These are phyloP conservation scores for Albugo candida DNA, from an alignment of 352 stramenopile genomes.

Conservation along the genomic window DNA sequence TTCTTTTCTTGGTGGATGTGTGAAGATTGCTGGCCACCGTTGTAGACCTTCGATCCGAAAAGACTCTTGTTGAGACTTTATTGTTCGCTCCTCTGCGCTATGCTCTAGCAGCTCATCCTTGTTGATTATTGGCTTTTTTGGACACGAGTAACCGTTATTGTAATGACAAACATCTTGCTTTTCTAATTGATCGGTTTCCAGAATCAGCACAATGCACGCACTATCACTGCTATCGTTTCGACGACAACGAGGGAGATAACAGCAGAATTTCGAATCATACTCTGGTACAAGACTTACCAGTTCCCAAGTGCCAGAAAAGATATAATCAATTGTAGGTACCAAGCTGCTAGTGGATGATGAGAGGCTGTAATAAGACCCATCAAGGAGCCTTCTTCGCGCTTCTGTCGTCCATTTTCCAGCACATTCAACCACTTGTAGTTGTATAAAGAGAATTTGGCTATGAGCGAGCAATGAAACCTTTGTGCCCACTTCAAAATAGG, in stretches of 20 bases:
- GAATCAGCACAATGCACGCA: conserved; percentile 42
- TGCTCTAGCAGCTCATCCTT: background rate
- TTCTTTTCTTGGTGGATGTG: background rate
- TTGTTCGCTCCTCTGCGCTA: conserved; percentile 1
- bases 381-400: conserved; percentile 26
- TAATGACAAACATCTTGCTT: conserved; percentile 64
- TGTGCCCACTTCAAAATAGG: conserved; percentile 69
- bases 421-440: conserved; percentile 58
- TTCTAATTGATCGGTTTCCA: conserved; percentile 55
- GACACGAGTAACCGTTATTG: conserved; percentile 53
- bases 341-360: conserved; percentile 51
- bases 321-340: conserved; percentile 67
- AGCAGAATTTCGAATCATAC: background rate
- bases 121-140: conserved; percentile 39
- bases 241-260: conserved; percentile 11
- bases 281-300: too few species aligned
- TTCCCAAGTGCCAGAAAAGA: conserved; percentile 26
- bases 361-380: conserved; percentile 52
- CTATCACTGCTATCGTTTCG: conserved; percentile 24
- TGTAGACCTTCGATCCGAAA: conserved; percentile 10
- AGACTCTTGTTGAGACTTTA: conserved; percentile 72
- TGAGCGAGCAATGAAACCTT: conserved; percentile 61
- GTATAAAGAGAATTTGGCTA: conserved; percentile 72
- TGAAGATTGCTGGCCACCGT: too few species aligned
- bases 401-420: conserved; percentile 18